Evolutionary conservation across 768 basidiomycete genomes (phyloP), one percentile per base, ranked within the genome.

Genomic region (Tricholoma sp.): DNA sequence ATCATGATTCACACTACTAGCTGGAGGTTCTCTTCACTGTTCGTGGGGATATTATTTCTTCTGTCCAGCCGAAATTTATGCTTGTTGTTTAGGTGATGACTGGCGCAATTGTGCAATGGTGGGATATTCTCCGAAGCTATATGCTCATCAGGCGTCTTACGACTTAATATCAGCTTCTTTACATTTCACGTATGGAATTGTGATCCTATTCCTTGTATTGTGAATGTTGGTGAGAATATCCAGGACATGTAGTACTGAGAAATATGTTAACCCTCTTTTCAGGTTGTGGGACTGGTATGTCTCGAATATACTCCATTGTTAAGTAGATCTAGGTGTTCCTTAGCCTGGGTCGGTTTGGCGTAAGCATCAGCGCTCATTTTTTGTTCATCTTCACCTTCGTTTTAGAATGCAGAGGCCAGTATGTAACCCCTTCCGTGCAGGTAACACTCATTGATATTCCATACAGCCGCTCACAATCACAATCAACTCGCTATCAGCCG

Each of bases 401-500:
- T 21, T 8, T n/a, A 77, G 76, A 0, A 71, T 78, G 64, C 71
- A 67, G 45, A 65, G 75, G 11, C 14, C 64, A 4, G 78, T 78
- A 46, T 27, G 71, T 62, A 18, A 39, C 18, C 37, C 56, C 51
- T 52, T 54, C 12, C 14, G 47, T 16, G 5, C n/a, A 43, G 8
- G 37, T 39, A 39, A 39, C 37, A 6, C 14, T n/a, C 6, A 39
- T 39, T n/a, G n/a, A 12, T 18, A n/a, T 39, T 18, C 6, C 8
- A 16, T 16, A 46, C 32, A 80, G 78, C 72, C 73, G 4, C 66
- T 83, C 35, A 78, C 81, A 0, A 79, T 78, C 50, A 68, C 79
- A 1, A 76, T 84, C 60, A 83, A 83, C 59, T 79, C 73, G 0
- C 65, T 79, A 76, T 79, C 3, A 78, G 79, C 0, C 19, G 67